Evolutionary conservation across 305 asterid genomes (phyloP).

Genomic region (Fraxinus platypoda): DNA sequence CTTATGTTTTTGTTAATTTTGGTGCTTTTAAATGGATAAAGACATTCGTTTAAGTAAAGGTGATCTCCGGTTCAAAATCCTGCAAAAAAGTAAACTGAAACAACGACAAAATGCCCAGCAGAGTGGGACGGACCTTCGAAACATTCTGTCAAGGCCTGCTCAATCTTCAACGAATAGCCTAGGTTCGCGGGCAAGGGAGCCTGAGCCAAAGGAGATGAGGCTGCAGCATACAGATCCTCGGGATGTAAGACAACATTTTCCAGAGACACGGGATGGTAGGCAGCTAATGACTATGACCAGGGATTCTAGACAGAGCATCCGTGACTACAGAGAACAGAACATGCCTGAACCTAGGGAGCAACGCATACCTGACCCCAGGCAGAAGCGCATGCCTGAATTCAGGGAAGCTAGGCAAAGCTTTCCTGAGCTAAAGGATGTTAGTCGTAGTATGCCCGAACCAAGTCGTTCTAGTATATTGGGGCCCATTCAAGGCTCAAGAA

Average conservation of each 20-base stretch:
- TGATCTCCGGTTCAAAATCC: slow-evolving; percentile 82
- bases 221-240: slow-evolving; percentile 31
- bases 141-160: slow-evolving; percentile 79
- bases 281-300: slow-evolving; percentile 26
- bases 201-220: slow-evolving; percentile 39
- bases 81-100: slow-evolving; percentile 45
- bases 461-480: slow-evolving; percentile 31
- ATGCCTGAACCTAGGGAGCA: slow-evolving; percentile 42
- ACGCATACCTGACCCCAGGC: slow-evolving; percentile 33
- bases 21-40: slow-evolving; percentile 34
- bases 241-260: slow-evolving; percentile 29
- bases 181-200: slow-evolving; percentile 33
- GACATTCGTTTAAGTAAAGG: slow-evolving; percentile 53
- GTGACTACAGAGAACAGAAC: slow-evolving; percentile 31
- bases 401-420: slow-evolving; percentile 22
- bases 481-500: slow-evolving; percentile 33
- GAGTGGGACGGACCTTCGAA: slow-evolving; percentile 69
- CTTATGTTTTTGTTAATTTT: slow-evolving; percentile 11
- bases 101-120: slow-evolving; percentile 48
- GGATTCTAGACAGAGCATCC: slow-evolving; percentile 30
- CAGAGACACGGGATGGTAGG: slow-evolving; percentile 41
- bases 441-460: slow-evolving; percentile 42
- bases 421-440: slow-evolving; percentile 39
- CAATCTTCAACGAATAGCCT: slow-evolving; percentile 52
- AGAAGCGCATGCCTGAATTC: slow-evolving; percentile 26